Percentiles rank a stretch among this genome's conserved stretches.
These are phyloP conservation scores for Globisporangium ultimum DNA, from an alignment of 352 stramenopile genomes.

Conservation along the genomic window DNA sequence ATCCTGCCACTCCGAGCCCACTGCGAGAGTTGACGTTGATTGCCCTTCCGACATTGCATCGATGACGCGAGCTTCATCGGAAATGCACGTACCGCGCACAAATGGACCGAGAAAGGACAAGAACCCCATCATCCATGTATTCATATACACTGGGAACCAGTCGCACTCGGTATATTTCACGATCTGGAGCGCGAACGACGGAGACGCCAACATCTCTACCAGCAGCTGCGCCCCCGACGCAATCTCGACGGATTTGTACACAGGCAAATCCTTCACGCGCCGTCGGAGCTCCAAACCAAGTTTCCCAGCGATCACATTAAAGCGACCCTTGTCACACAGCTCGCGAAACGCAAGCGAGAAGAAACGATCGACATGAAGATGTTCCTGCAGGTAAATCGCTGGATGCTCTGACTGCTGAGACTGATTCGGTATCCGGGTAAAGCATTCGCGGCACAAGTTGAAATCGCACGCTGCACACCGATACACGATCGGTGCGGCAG, in stretches of 20 bases:
- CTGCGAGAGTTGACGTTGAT: constrained; percentile 18
- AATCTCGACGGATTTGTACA: constrained; percentile 42
- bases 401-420: not conserved
- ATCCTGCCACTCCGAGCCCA: constrained; percentile 50
- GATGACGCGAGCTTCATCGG: constrained; percentile 50
- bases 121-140: constrained; percentile 39
- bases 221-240: constrained; percentile 37
- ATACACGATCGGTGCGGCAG: constrained; percentile 26
- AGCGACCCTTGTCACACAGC: constrained; percentile 16
- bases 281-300: constrained; percentile 44
- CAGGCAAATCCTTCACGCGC: constrained; percentile 49
- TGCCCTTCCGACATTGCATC: constrained; percentile 27
- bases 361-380: constrained; percentile 25
- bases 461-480: constrained; percentile 56
- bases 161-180: constrained; percentile 27
- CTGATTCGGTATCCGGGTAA: constrained; percentile 62
- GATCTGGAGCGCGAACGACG: constrained; percentile 31
- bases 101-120: constrained; percentile 58
- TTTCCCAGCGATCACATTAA: constrained; percentile 23
- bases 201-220: constrained; percentile 36
- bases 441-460: constrained; percentile 54
- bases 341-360: constrained; percentile 30
- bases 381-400: not conserved
- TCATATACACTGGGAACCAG: constrained; percentile 42
- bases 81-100: constrained; percentile 64